phyloP scores from a whole-genome alignment of 2,329 filamentous ascomycete species.

The Cladorrhinum sp. region DNA sequence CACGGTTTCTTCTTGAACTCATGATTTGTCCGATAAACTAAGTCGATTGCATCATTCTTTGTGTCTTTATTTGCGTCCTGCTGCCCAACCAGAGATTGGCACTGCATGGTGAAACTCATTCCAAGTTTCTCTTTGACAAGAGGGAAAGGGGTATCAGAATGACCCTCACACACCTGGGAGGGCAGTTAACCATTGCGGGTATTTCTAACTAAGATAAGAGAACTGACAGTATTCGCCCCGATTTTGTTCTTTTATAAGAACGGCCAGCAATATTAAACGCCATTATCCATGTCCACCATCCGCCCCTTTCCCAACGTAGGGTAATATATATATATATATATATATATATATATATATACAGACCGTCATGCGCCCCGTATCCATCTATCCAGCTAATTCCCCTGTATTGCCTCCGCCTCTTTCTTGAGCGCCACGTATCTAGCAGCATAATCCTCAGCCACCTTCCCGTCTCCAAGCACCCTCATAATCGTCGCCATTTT shows the following conservation, averaged over 20 bases:
- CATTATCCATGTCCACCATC: not conserved
- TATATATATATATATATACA: no score
- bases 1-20: not conserved
- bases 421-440: conserved; percentile 59
- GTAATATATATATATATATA: no score
- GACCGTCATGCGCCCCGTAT: not conserved
- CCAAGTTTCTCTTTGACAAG: no score
- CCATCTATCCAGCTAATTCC: not conserved
- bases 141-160: no score
- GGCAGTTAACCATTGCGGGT: no score
- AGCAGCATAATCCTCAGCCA: conserved; percentile 65
- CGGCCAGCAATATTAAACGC: no score
- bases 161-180: no score
- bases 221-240: no score
- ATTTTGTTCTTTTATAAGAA: no score
- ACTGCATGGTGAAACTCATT: not conserved
- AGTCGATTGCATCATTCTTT: no score
- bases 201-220: no score
- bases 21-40: not conserved
- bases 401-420: conserved; percentile 29
- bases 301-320: not conserved
- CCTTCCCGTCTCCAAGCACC: conserved; percentile 59
- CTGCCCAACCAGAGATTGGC: not conserved
- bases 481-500: conserved; percentile 79
- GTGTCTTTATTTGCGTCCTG: not conserved